Evolutionary conservation across 495 filamentous ascomycete species (phyloP).

Genomic region (Penicillium silybi): DNA sequence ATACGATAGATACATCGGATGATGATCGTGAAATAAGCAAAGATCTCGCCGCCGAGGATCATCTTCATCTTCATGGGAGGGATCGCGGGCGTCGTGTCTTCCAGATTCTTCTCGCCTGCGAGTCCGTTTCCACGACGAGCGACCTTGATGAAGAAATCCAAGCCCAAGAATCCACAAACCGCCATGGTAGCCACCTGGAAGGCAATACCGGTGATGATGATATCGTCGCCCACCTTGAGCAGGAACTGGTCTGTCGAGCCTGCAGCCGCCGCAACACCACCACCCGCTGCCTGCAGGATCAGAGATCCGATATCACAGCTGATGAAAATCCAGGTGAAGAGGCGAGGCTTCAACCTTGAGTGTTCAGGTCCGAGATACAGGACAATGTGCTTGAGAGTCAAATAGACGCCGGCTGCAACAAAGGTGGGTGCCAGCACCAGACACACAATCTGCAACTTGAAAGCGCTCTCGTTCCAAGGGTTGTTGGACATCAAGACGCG

Average conservation of each 20-base stretch:
- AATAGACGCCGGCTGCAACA: conserved; percentile 61
- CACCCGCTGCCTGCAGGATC: conserved; percentile 60
- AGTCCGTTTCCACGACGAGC: conserved; percentile 30
- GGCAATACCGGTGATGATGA: conserved; percentile 68
- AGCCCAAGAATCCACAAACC: conserved; percentile 50
- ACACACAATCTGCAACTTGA: conserved; percentile 65
- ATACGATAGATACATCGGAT: conserved; percentile 66
- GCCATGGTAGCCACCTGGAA: conserved; percentile 64
- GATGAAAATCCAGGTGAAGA: conserved; percentile 67
- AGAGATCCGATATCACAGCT: conserved; percentile 62
- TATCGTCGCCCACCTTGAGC: conserved; percentile 47
- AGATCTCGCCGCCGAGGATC: conserved; percentile 47
- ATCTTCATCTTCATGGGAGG: conserved; percentile 40
- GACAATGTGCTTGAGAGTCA: conserved; percentile 63
- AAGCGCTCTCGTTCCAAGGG: conserved; percentile 55
- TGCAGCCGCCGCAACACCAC: conserved; percentile 50
- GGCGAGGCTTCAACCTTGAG: conserved; percentile 52
- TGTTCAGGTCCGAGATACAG: conserved; percentile 50
- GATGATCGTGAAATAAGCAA: conserved; percentile 59
- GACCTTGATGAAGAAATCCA: conserved; percentile 48
- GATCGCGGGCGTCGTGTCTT: conserved; percentile 18
- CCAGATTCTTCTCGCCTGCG: conserved; percentile 26
- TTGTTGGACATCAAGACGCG: conserved; percentile 57
- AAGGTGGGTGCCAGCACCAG: conserved; percentile 64
- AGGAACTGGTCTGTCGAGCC: conserved; percentile 15